phyloP scores from a whole-genome alignment of 202 grass and related monocot genomes.

The Dendrocalamus latiflorus region DNA sequence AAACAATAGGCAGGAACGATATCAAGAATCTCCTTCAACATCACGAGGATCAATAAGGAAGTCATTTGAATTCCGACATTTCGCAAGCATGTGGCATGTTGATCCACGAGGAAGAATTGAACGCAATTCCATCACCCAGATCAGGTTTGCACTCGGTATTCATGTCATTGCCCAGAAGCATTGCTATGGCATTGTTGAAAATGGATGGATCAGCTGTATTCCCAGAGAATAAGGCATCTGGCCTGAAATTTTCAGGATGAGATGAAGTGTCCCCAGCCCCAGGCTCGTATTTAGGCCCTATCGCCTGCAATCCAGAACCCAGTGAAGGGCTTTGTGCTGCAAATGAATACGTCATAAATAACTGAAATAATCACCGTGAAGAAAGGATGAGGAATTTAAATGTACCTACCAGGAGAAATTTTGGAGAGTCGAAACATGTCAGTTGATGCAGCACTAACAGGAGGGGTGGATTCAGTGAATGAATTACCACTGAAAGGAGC shows the following conservation, averaged over 20 bases:
- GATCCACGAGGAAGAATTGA: slow-evolving; percentile 51
- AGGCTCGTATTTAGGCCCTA: slow-evolving; percentile 19
- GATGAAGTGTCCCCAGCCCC: slow-evolving; percentile 45
- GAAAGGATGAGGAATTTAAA: neutral
- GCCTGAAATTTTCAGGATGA: slow-evolving; percentile 47
- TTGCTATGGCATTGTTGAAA: slow-evolving; percentile 62
- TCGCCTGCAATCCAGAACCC: slow-evolving; percentile 36
- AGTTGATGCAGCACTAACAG: slow-evolving; percentile 38
- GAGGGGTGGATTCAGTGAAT: slow-evolving; percentile 43
- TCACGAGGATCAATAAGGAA: neutral
- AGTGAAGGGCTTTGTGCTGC: slow-evolving; percentile 44
- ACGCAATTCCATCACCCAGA: slow-evolving; percentile 12
- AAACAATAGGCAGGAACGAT: slow-evolving; percentile 15
- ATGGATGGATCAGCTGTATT: slow-evolving; percentile 39
- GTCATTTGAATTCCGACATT: slow-evolving; percentile 57
- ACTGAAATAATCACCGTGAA: neutral
- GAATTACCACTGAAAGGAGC: slow-evolving; percentile 36
- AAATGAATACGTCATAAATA: slow-evolving; percentile 20
- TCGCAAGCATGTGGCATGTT: slow-evolving; percentile 63
- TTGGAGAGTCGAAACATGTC: slow-evolving; percentile 59
- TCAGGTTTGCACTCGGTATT: slow-evolving; percentile 37
- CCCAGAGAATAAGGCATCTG: slow-evolving; percentile 63
- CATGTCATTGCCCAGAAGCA: slow-evolving; percentile 56
- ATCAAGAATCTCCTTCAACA: neutral
- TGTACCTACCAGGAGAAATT: slow-evolving; percentile 50